Percentiles rank a stretch among this genome's conserved stretches.
Conservation (phyloP, 2,329 filamentous ascomycete species). For the Hirsutella minnesotensis region DNA sequence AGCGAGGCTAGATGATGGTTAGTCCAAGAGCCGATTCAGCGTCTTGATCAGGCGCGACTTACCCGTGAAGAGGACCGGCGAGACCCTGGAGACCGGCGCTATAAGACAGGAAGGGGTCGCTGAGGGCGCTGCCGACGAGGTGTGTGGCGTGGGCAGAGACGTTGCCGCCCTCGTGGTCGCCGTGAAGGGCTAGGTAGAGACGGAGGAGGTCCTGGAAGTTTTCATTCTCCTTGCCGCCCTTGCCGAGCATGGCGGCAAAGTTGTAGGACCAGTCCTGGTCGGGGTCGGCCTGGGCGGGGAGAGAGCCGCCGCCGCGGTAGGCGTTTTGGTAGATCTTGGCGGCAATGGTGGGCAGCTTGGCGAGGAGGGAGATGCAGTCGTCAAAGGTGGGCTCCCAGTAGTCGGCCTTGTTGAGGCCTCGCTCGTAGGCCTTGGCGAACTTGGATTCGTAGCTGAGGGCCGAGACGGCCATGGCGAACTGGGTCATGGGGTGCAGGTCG, state of each 20-base stretch:
- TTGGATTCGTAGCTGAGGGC: conserved; percentile 91
- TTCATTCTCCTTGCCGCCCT: conserved; percentile 75
- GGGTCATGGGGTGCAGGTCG: conserved; percentile 95
- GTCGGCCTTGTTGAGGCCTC: conserved; percentile 84
- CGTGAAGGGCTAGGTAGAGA: conserved; percentile 90
- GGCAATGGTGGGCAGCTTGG: conserved; percentile 92
- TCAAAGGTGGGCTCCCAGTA: conserved; percentile 99
- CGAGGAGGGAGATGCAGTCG: conserved; percentile 83
- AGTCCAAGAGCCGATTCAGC: too few species aligned
- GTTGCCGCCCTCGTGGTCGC: conserved; percentile 96
- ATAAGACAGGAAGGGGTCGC: conserved; percentile 92
- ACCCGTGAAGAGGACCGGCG: conserved; percentile 63
- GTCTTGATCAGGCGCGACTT: conserved; percentile 14
- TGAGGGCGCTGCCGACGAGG: conserved; percentile 85
- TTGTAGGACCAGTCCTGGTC: conserved; percentile 98
- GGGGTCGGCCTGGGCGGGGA: conserved; percentile 65
- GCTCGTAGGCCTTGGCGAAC: conserved; percentile 87
- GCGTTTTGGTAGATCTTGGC: conserved; percentile 96
- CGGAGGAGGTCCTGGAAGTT: conserved; percentile 92
- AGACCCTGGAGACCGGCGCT: conserved; percentile 91
- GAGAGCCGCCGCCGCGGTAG: conserved; percentile 60
- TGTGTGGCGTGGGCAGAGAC: conserved; percentile 94
- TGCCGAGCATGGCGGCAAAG: conserved; percentile 92
- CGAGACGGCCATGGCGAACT: conserved; percentile 88
- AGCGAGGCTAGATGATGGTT: conserved; percentile 48